Conservation (phyloP, 208 protist genomes). For the Trichomonas vaginalis region DNA sequence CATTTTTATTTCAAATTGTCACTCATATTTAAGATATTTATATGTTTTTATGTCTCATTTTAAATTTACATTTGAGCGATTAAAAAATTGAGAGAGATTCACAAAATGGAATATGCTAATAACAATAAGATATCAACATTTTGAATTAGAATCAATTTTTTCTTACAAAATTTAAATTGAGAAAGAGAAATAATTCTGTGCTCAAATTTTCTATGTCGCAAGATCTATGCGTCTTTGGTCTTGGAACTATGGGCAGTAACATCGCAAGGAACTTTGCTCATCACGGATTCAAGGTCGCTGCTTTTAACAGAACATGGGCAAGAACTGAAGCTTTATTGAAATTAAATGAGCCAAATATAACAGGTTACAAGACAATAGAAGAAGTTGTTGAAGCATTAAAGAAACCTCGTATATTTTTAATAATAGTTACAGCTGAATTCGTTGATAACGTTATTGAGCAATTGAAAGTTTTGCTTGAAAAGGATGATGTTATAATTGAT, state of each 20-base stretch:
- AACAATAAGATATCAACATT: too few species aligned
- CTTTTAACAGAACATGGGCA: conserved; percentile 61
- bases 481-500: conserved; percentile 77
- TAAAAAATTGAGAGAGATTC: too few species aligned
- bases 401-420: conserved; percentile 67
- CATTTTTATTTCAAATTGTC: too few species aligned
- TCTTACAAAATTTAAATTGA: too few species aligned
- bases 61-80: too few species aligned
- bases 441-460: conserved; percentile 71
- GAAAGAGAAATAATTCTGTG: too few species aligned
- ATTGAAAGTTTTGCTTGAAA: conserved; percentile 31
- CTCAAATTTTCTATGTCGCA: not conserved
- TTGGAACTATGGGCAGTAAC: conserved; percentile 96
- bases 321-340: conserved; percentile 27
- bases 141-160: too few species aligned
- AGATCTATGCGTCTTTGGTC: conserved; percentile 73
- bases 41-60: too few species aligned
- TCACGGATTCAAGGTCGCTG: conserved; percentile 70
- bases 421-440: conserved; percentile 82
- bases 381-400: conserved; percentile 50
- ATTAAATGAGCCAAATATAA: conserved; percentile 22
- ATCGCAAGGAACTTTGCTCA: conserved; percentile 88
- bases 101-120: too few species aligned
- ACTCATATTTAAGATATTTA: too few species aligned
- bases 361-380: conserved; percentile 43